phyloP scores from a whole-genome alignment of 805 yeast species.

The Metschnikowia chrysomelidarum region DNA sequence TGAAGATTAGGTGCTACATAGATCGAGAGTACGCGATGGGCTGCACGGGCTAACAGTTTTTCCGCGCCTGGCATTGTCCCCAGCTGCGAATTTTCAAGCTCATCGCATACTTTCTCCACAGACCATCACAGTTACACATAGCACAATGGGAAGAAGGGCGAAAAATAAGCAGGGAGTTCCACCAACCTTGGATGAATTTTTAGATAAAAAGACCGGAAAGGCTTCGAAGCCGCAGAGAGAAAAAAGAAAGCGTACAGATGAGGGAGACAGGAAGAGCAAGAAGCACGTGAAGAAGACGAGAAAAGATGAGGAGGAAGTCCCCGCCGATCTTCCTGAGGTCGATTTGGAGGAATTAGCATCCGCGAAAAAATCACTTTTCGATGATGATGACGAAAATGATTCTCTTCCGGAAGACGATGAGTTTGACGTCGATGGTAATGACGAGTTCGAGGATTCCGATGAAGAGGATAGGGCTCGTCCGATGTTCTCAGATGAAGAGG shows the following conservation, averaged over 20 bases:
- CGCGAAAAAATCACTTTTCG: slow-evolving; percentile 74
- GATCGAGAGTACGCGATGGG: too few relatives aligned
- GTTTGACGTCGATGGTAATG: slow-evolving; percentile 31
- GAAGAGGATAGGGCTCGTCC: slow-evolving; percentile 62
- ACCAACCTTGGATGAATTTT: slow-evolving; percentile 81
- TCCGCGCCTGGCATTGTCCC: too few relatives aligned
- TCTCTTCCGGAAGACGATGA: slow-evolving; percentile 43
- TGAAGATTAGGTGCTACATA: too few relatives aligned
- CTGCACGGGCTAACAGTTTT: too few relatives aligned
- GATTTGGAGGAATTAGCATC: slow-evolving; percentile 63
- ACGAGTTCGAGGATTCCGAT: slow-evolving; percentile 49
- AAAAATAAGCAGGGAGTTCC: slow-evolving; percentile 93
- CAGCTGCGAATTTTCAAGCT: slow-evolving; percentile 19
- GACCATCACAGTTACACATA: slow-evolving; percentile 5
- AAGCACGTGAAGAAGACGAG: slow-evolving; percentile 19
- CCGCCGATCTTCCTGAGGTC: slow-evolving; percentile 55
- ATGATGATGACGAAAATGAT: slow-evolving; percentile 62
- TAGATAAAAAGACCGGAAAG: slow-evolving; percentile 34
- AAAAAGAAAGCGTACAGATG: slow-evolving; percentile 22
- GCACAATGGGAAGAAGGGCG: slow-evolving; percentile 84
- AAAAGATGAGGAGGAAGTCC: slow-evolving; percentile 17
- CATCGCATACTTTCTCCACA: slow-evolving; percentile 19
- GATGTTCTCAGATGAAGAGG: slow-evolving; percentile 77
- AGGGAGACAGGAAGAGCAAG: slow-evolving; percentile 20
- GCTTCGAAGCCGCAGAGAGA: slow-evolving; percentile 33